Conservation (phyloP, 2,329 filamentous ascomycete genomes). For the Arthrobotrys sinensis region DNA sequence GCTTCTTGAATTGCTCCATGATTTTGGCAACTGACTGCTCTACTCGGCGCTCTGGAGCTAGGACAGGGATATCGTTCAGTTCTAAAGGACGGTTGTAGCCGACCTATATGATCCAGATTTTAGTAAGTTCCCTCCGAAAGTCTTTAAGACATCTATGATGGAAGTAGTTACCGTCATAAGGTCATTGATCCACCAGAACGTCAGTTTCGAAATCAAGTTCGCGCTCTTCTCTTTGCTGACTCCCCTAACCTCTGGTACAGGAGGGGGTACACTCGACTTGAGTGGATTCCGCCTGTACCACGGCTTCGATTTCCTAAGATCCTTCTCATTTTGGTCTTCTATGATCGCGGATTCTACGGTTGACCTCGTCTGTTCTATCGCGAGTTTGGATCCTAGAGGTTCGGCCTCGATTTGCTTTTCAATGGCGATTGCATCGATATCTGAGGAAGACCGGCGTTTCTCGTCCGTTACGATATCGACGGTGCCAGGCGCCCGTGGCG, state of each 20-base stretch:
- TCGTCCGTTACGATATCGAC: background rate
- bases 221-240: slow-evolving; percentile 84
- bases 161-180: slow-evolving; percentile 86
- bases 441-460: slow-evolving; percentile 20
- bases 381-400: slow-evolving; percentile 27
- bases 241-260: slow-evolving; percentile 72
- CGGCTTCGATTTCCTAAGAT: slow-evolving; percentile 61
- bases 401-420: slow-evolving; percentile 49
- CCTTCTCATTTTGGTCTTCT: slow-evolving; percentile 37
- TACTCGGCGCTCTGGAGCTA: slow-evolving; percentile 88
- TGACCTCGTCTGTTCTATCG: slow-evolving; percentile 34
- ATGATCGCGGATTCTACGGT: slow-evolving; percentile 29
- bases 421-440: slow-evolving; percentile 39
- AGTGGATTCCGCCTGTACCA: slow-evolving; percentile 69
- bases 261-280: slow-evolving; percentile 71
- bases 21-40: slow-evolving; percentile 81
- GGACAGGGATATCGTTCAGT: slow-evolving; percentile 86
- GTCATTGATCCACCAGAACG: slow-evolving; percentile 98
- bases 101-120: slow-evolving; percentile 70
- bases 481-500: background rate
- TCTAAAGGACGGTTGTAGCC: slow-evolving; percentile 90
- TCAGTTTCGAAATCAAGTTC: slow-evolving; percentile 90
- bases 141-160: slow-evolving; percentile 72
- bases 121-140: background rate
- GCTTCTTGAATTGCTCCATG: slow-evolving; percentile 82